Base-by-base conservation (phyloP, 2,329 filamentous ascomycete genomes). In the Stagonosporopsis rhizophila region DNA sequence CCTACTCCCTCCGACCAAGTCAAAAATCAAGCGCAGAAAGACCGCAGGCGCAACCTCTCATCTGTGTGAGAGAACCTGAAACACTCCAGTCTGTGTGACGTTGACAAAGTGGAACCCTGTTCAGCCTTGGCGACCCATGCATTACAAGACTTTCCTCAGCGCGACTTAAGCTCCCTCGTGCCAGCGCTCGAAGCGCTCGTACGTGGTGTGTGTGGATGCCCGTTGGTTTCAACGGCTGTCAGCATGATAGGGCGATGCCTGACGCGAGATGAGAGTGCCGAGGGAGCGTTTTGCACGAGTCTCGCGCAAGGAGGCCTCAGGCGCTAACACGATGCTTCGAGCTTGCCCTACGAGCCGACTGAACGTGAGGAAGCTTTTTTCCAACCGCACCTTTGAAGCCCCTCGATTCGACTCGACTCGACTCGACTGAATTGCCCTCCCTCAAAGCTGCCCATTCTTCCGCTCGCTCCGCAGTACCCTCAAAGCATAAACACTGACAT, bases 61-160 rank as follows among this genome's bases (percentile, higher is more conserved):
- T 38, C 35, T 40, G 30, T 23, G 45, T 50, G 35, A 40, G 35
- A 40, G 25, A 54, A 39, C 37, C 40, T 60, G 58, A 57, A 60
- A 60, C 58, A 54, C 41, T 42, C 39, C 40, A 40, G 40, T 56
- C 42, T 37, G 46, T 44, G 44, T 55, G 45, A 49, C 40, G 45
- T 55, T 32, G 23, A 41, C 40, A 34, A 55, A 27, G 52, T 48
- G 52, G 44, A 41, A 38, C 44, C 39, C 23, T 5, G n/a, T 17
- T n/a, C 25, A 8, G n/a, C 25, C 52, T 53, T 47, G 44, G 44
- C 32, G 15, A 37, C 27, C 45, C 45, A 20, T 55, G 52, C 51
- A 34, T 38, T n/a, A 34, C 42, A 38, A 23, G n/a, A 40, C 32
- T 46, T 22, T n/a, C n/a, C 30, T 6, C 12, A 44, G 22, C 34